phyloP scores from a whole-genome alignment of 163 green algal genomes.

The Scenedesmus sp. region DNA sequence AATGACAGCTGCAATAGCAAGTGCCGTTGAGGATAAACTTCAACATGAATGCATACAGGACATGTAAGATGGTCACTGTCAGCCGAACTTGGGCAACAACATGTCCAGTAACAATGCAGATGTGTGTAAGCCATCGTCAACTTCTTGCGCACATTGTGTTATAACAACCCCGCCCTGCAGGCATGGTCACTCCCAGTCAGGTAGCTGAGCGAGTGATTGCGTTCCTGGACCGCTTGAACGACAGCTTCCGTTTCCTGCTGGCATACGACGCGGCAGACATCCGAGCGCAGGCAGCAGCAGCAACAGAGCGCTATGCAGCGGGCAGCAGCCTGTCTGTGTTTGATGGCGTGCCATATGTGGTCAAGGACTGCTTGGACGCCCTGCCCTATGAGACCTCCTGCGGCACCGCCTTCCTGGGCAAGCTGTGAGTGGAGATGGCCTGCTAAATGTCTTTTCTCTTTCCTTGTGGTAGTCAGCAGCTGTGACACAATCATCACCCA shows the following conservation, averaged over 20 bases:
- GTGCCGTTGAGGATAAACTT: too few relatives aligned
- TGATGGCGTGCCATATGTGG: slow-evolving; percentile 79
- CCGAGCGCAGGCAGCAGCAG: slow-evolving; percentile 56
- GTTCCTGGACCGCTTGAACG: slow-evolving; percentile 29
- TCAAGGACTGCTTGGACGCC: slow-evolving; percentile 77
- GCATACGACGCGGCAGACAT: slow-evolving; percentile 56
- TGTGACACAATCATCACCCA: too few relatives aligned
- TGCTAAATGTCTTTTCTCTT: too few relatives aligned
- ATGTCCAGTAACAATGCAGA: too few relatives aligned
- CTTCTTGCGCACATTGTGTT: too few relatives aligned
- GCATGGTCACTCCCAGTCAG: slow-evolving; percentile 48
- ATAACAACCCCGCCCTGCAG: background rate
- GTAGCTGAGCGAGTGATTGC: slow-evolving; percentile 66
- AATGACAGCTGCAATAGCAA: too few relatives aligned
- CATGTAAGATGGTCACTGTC: too few relatives aligned
- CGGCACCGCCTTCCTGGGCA: slow-evolving; percentile 70
- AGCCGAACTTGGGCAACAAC: too few relatives aligned
- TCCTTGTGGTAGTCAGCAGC: too few relatives aligned
- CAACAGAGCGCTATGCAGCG: slow-evolving; percentile 60
- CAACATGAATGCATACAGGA: too few relatives aligned
- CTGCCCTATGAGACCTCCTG: slow-evolving; percentile 70
- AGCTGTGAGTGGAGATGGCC: slow-evolving; percentile 13
- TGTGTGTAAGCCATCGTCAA: too few relatives aligned
- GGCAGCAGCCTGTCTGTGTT: slow-evolving; percentile 67
- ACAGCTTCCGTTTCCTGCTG: slow-evolving; percentile 56